A percentile compares a stretch with the other conserved stretches of the same genome.
Evolutionary conservation across 345 rosid genomes (phyloP).

Genomic region (Conringia planisiliqua): DNA sequence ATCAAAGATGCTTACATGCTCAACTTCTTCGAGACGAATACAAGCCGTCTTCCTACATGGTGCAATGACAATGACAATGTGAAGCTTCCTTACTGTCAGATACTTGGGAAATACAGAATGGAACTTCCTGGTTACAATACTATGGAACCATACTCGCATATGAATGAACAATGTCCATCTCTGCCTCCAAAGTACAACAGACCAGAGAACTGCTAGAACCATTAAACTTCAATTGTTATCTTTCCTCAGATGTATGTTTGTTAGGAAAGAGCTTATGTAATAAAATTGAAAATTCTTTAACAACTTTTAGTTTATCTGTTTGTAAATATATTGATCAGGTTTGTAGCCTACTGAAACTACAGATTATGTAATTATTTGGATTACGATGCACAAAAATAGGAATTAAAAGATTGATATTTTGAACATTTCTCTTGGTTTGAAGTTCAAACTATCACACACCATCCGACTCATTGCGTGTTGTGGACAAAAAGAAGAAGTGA

Average conservation of each 20-base stretch:
- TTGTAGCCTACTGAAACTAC: not conserved
- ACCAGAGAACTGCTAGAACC: constrained; percentile 53
- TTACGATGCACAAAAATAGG: not conserved
- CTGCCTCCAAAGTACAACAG: constrained; percentile 77
- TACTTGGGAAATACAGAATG: constrained; percentile 83
- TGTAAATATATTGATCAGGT: constrained; percentile 17
- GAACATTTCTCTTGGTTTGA: not conserved
- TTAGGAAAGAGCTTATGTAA: not conserved
- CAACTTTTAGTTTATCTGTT: not conserved
- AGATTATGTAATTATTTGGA: not conserved
- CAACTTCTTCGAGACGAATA: constrained; percentile 63
- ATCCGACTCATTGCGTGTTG: not conserved
- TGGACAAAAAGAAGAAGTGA: not conserved
- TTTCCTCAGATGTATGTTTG: constrained; percentile 10
- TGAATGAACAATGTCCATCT: constrained; percentile 87
- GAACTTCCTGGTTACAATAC: constrained; percentile 88
- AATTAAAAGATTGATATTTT: too few species aligned
- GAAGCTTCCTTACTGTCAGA: constrained; percentile 88
- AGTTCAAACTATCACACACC: not conserved
- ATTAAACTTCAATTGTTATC: not conserved
- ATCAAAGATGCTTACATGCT: constrained; percentile 84
- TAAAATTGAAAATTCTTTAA: not conserved
- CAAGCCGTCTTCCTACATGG: constrained; percentile 86
- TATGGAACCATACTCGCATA: constrained; percentile 75
- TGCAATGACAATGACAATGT: constrained; percentile 77